Base-by-base conservation (phyloP, 352 stramenopile genomes). In the Globisporangium canariense region DNA sequence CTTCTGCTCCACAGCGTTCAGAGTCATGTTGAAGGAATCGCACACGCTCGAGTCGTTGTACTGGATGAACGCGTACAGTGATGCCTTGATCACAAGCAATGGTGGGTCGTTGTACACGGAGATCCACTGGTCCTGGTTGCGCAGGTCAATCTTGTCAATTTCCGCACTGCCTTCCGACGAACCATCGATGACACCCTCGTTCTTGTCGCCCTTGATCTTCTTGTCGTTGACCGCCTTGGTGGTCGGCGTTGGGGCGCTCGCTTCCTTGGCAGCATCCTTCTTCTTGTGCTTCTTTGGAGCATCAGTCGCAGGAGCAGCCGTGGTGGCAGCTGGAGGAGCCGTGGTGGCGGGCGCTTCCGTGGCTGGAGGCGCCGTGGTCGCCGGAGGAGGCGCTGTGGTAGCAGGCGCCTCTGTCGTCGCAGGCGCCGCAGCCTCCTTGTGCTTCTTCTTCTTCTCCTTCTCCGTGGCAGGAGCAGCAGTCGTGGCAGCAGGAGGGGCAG, bases 1-100 rank as follows among this genome's bases (percentile, higher is more conserved):
- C 72, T 91, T 91, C 66, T 91, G 79, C 71, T 95, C 86, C 60
- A 92, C 84, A 50, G 86, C 80, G 65, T 91, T 90, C 65, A 95
- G 78, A 4, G 81, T 92, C 81, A 93, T 92, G 73, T 92, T 93
- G 72, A 95, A 91, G 22, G 79, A 80, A 70, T 91, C 83, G 60
- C 86, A 95, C 41, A 94, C 79, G 28, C 77, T 73, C 56, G 84
- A 86, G 77, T 90, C 73, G 53, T 95, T 93, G 79, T 95, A 95
- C 30, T 79, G 75, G 59, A 90, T 90, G 69, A 95, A 95, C 18
- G 86, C 84, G 65, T 93, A 93, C 57, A 93, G 70, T 54, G 85
- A 93, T 8, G 82, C 85, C 80, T 92, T 91, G 66, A 93, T 90
- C 20, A 93, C 81, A 30, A 91, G 78, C 4, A 90, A 70, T 47